Evolutionary conservation across 352 stramenopile species (phyloP).

Genomic region (Aphanomyces euteiches): DNA sequence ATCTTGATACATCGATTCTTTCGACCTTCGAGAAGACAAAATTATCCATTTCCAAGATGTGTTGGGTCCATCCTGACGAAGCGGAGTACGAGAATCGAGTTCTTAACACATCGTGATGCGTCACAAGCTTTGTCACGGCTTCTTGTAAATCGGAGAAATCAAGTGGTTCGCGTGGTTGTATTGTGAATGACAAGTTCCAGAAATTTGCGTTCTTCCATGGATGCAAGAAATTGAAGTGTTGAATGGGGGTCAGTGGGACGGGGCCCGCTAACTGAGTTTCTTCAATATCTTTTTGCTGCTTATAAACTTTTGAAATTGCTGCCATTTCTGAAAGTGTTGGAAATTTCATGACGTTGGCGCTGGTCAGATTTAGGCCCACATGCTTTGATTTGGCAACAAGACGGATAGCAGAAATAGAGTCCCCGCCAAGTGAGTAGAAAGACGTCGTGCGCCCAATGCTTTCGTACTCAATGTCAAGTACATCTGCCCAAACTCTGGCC

Average conservation of each 20-base stretch:
- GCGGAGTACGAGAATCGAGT: background rate
- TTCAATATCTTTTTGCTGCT: background rate
- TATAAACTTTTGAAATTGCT: background rate
- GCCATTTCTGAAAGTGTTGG: background rate
- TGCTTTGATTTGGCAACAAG: background rate
- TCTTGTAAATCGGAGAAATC: background rate
- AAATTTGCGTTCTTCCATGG: constrained; percentile 4
- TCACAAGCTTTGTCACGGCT: background rate
- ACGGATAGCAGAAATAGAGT: constrained; percentile 1
- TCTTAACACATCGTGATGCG: background rate
- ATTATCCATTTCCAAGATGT: background rate
- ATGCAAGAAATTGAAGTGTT: constrained; percentile 8
- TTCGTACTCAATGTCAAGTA: no score
- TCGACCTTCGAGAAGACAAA: background rate
- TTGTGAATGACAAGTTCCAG: constrained; percentile 2
- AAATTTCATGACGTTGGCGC: background rate
- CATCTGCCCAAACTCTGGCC: no score
- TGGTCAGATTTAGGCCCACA: background rate
- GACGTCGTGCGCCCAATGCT: background rate
- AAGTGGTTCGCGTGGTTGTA: background rate
- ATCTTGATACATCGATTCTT: background rate
- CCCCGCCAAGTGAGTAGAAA: background rate
- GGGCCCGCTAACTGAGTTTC: background rate
- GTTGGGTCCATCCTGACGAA: background rate
- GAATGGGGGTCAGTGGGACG: constrained; percentile 2